Base-by-base conservation (phyloP, 129 eudicot genomes). In the Logfia minima region DNA sequence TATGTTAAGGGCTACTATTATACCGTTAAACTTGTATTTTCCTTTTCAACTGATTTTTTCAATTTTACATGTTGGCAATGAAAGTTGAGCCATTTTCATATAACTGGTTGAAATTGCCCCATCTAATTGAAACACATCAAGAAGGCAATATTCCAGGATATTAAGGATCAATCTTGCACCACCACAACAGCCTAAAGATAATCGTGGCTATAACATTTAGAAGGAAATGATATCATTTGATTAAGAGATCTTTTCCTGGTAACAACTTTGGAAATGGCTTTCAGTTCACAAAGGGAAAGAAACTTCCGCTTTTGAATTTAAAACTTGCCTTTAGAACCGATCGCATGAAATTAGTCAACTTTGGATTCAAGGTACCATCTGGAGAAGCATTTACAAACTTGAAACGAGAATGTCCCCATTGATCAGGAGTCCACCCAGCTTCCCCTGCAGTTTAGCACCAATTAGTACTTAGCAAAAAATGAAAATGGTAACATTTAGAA, bases 371-470 rank as follows among this genome's bases (percentile, higher is more conserved):
- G 75, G 88, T 86, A 78, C 82, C 84, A 82, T 93, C 98, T 53
- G 90, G 74, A 39, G 92, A 84, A 41, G 85, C 75, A 64, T 75
- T 93, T 32, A 86, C 66, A 41, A 81, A 75, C 80, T 88, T 93
- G 74, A 84, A 88, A 58, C 90, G 89, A 77, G 97, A 91, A 84
- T 90, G 93, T 29, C 96, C 98, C 84, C 86, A 91, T 68, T 93
- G 98, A 80, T 93, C 98, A 79, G 96, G 91, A 53, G 88, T 91
- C 98, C 97, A 93, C 53, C 98, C 98, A 77, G 98, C 98, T 65
- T 86, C 98, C 79, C 92, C 98, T 93, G 78, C 73, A 29, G 82
- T 77, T 24, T 11, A 68, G 17, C 52, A 34, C 75, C 61, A 72
- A 32, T 68, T 66, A 41, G 39, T 64, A 59, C 73, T 17, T 31